Evolutionary conservation across 768 basidiomycete species (phyloP).

Genomic region (Lactarius akahatsu): DNA sequence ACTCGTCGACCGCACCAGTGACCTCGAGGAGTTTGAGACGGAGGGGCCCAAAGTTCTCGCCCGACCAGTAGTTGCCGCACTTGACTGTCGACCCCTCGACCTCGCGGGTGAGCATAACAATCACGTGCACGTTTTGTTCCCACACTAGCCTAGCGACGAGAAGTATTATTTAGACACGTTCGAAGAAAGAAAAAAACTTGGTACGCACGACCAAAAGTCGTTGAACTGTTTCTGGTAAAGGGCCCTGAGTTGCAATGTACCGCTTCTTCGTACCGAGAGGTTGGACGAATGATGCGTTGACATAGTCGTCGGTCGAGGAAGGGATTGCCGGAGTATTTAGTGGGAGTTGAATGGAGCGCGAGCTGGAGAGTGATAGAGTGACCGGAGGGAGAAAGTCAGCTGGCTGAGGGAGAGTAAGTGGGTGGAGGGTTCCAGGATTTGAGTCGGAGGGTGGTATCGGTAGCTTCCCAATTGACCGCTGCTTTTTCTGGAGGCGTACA

Average conservation of each 20-base stretch:
- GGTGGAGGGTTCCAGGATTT: constrained; percentile 19
- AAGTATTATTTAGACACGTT: background rate
- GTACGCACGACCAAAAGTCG: constrained; percentile 91
- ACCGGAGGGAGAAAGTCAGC: constrained; percentile 26
- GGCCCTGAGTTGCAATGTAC: constrained; percentile 97
- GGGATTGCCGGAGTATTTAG: constrained; percentile 19
- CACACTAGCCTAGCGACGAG: constrained; percentile 63
- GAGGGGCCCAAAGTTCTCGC: constrained; percentile 67
- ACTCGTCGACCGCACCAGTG: constrained; percentile 46
- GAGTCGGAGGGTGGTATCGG: constrained; percentile 10
- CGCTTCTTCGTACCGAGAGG: constrained; percentile 76
- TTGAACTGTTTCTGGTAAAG: constrained; percentile 82
- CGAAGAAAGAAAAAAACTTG: background rate
- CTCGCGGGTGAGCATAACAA: constrained; percentile 95
- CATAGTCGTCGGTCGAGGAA: constrained; percentile 75
- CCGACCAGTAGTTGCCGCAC: constrained; percentile 88
- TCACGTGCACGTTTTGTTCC: constrained; percentile 93
- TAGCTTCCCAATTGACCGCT: constrained; percentile 7
- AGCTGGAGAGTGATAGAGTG: constrained; percentile 8
- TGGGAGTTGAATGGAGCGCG: constrained; percentile 21
- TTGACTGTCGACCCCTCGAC: constrained; percentile 86
- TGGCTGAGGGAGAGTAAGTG: constrained; percentile 21
- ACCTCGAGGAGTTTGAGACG: constrained; percentile 53
- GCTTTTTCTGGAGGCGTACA: constrained; percentile 54
- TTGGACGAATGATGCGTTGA: constrained; percentile 93